Base-by-base conservation (phyloP, 352 stramenopile species). In the Pilasporangium apinafurcum region DNA sequence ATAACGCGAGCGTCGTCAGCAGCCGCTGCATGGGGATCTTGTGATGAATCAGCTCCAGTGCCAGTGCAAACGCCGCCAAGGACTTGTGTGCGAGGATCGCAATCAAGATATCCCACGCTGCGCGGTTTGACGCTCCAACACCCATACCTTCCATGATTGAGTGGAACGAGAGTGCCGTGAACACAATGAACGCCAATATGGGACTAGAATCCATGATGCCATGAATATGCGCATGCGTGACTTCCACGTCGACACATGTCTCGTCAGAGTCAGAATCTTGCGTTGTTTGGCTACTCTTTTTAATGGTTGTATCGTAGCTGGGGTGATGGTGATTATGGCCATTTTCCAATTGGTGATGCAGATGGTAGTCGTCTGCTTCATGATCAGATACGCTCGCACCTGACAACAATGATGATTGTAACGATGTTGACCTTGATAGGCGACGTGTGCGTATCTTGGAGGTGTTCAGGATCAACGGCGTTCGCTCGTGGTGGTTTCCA, bases 131-230 rank as follows among this genome's bases (percentile, higher is more conserved):
- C 1, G 80, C 80, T 16, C 80, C 80, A 30, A 92, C 71, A 47
- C 77, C 80, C 64, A 92, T 86, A 31, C 80, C 80, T 58, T 92
- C 80, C 77, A 92, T 87, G 20, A 90, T 53, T 10, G 80, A 92
- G 51, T 92, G 80, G 57, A 92, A 90, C 3, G 80, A 92, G 26
- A 92, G 56, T 26, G 80, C 80, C 10, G 72, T 51, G 49, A 90
- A 87, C n/a, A 92, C 64, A 7, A 86, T 60, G n/a, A 87, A 63
- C 21, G 77, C 75, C 24, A 90, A 44, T 21, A 80, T 55, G 13
- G 70, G 68, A 31, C 84, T 84, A 12, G 51, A 52, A 42, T 83
- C 65, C 32, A 87, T 66, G 36, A 90, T 72, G 20, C 62, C 65
- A 54, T 84, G 65, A 29, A 79, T 66, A 45, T 89, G 74, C 13